These are phyloP conservation scores for Bruguiera parviflora DNA, from an alignment of 345 rosid species.

Conservation along the genomic window DNA sequence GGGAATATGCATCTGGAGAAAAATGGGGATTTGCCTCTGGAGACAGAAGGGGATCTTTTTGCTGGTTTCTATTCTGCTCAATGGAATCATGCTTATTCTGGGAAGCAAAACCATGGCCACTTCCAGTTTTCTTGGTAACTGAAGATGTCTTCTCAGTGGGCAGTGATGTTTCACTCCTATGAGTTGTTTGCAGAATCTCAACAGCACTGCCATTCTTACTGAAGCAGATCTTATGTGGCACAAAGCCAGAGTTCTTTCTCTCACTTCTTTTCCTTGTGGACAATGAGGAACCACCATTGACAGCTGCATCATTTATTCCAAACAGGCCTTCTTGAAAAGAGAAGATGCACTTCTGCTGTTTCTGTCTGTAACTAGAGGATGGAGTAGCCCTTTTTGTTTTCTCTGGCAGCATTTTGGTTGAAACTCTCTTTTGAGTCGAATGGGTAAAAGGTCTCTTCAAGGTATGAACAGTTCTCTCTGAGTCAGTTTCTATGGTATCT, in stretches of 20 bases:
- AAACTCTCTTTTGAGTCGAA: slow-evolving; percentile 46
- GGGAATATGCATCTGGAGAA: slow-evolving; percentile 22
- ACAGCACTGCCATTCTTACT: slow-evolving; percentile 33
- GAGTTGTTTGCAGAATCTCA: slow-evolving; percentile 34
- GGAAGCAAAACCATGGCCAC: slow-evolving; percentile 21
- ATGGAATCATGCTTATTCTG: slow-evolving; percentile 25
- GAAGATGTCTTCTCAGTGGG: slow-evolving; percentile 48
- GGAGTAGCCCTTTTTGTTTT: slow-evolving; percentile 27
- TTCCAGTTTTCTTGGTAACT: slow-evolving; percentile 32
- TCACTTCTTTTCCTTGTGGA: slow-evolving; percentile 36
- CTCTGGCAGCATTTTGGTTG: slow-evolving; percentile 27
- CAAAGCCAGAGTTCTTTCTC: slow-evolving; percentile 33
- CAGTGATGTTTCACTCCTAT: slow-evolving; percentile 33
- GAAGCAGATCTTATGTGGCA: slow-evolving; percentile 42
- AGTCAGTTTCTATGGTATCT: slow-evolving; percentile 79
- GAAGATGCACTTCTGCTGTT: slow-evolving; percentile 39
- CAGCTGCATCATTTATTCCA: slow-evolving; percentile 30
- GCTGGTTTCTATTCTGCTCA: slow-evolving; percentile 28
- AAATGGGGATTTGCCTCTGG: slow-evolving; percentile 14
- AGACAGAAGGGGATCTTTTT: slow-evolving; percentile 31
- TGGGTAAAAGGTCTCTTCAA: slow-evolving; percentile 58
- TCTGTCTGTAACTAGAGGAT: slow-evolving; percentile 35
- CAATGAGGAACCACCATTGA: slow-evolving; percentile 32
- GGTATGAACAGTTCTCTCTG: slow-evolving; percentile 53
- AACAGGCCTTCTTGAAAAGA: slow-evolving; percentile 48